Base-by-base conservation (phyloP, 2,329 filamentous ascomycete genomes). In the Nemania serpens region DNA sequence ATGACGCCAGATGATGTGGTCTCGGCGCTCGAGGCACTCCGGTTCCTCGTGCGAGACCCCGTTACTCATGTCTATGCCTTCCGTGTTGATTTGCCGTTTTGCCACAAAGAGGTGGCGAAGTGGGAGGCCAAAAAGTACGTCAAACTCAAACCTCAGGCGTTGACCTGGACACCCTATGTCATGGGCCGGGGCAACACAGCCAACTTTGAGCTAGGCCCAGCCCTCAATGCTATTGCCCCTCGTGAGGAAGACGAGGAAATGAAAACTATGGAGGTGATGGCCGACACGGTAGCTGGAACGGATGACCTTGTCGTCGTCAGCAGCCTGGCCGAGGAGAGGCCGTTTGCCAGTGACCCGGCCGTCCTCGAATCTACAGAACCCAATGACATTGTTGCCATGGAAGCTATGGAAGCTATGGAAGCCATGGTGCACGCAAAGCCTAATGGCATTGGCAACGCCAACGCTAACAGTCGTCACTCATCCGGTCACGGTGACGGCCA, bases 1-100 rank as follows among this genome's bases (percentile, higher is more conserved):
- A 93, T 99, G 87, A 98, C 95, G 1, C 85, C 94, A 0, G 95
- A 99, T 76, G 95, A 99, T 75, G 93, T 98, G 61, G 91, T 99
- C 12, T 96, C 95, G 12, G 94, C 91, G 0, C 81, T 99, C 2
- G 95, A 99, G 77, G 93, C 91, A 0, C 79, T 99, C 11, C 88
- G 94, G 43, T 94, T 93, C 56, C 84, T 99, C 22, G 91, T 97
- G 15, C 87, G 93, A 60, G 95, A 99, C 74, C 93, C 94, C 1
- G 82, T 91, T 57, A 97, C 94, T 0, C 91, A 90, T 62, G 84
- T 89, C 5, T 99, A 99, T 74, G 95, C 93, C 1, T 88, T 99
- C 66, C 87, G 95, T 34, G 84, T 98, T 18, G 93, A 98, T 74
- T 82, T 91, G 58, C 83, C 87, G 3, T 97, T 94, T 73, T 97